Percentiles rank a stretch among this genome's conserved stretches.
phyloP scores from a whole-genome alignment of 306 rosid species.

The Sindora glabra region DNA sequence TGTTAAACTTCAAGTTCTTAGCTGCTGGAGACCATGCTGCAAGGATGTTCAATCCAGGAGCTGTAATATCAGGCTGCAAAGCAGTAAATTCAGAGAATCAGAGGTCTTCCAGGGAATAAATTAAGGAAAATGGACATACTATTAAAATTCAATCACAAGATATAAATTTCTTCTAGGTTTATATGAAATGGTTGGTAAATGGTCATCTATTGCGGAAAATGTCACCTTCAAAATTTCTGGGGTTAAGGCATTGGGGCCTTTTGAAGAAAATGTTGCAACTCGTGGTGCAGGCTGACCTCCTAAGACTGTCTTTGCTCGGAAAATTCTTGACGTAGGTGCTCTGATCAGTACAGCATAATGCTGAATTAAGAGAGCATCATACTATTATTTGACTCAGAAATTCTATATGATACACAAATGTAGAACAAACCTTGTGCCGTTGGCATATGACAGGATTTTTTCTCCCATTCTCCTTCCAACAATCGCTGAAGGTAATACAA shows the following conservation, averaged over 20 bases:
- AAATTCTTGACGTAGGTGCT: slow-evolving; percentile 40
- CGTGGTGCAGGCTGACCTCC: slow-evolving; percentile 76
- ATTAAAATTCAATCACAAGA: neutral
- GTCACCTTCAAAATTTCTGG: slow-evolving; percentile 76
- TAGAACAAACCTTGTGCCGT: slow-evolving; percentile 41
- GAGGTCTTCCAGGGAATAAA: neutral
- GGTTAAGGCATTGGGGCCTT: slow-evolving; percentile 70
- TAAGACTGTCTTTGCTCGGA: slow-evolving; percentile 46
- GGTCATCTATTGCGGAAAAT: neutral
- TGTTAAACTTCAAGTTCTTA: slow-evolving; percentile 41
- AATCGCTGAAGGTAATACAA: slow-evolving; percentile 63
- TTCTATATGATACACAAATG: slow-evolving; percentile 10
- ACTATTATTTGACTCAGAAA: neutral
- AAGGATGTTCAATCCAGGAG: slow-evolving; percentile 76
- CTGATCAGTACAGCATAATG: slow-evolving; percentile 28
- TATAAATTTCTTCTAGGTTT: neutral
- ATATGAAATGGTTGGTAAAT: too few species aligned
- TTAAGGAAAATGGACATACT: neutral
- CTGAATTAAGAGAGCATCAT: slow-evolving; percentile 15
- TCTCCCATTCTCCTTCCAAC: slow-evolving; percentile 40
- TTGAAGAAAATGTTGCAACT: slow-evolving; percentile 69
- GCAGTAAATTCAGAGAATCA: slow-evolving; percentile 24
- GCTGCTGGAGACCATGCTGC: slow-evolving; percentile 84
- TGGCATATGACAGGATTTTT: slow-evolving; percentile 41
- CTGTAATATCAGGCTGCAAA: slow-evolving; percentile 67